phyloP scores from a whole-genome alignment of 2,329 filamentous ascomycete species.

The Exophiala bonariae region DNA sequence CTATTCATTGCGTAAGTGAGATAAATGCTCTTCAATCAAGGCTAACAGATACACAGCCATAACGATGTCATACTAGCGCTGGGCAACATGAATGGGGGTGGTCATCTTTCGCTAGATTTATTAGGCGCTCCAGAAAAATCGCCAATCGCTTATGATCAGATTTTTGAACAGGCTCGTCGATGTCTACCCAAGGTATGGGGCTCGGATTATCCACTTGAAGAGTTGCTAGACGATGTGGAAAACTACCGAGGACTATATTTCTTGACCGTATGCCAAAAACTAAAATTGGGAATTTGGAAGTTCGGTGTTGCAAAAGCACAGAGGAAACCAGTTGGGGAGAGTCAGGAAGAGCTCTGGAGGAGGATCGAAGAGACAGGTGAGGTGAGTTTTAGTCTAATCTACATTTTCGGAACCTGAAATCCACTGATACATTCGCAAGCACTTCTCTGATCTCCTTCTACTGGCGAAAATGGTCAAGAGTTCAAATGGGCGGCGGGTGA shows the following conservation, averaged over 20 bases:
- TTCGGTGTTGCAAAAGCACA: not conserved
- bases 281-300: slow-evolving; percentile 11
- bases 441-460: slow-evolving; percentile 6
- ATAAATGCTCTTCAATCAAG: not conserved
- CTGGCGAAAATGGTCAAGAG: slow-evolving; percentile 1
- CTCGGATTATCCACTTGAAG: slow-evolving; percentile 5
- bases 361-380: slow-evolving; percentile 5
- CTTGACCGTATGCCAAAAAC: slow-evolving; percentile 4
- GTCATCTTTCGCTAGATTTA: slow-evolving; percentile 4
- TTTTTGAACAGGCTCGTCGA: slow-evolving; percentile 10
- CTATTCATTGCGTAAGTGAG: slow-evolving; percentile 12
- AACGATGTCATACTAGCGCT: slow-evolving; percentile 7
- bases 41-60: not conserved
- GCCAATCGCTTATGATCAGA: slow-evolving; percentile 5
- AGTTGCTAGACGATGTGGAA: slow-evolving; percentile 13
- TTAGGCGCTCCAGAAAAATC: slow-evolving; percentile 3
- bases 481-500: slow-evolving; percentile 8
- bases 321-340: not conserved
- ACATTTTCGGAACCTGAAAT: too few relatives aligned
- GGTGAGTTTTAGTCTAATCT: slow-evolving; percentile 2
- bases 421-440: not conserved
- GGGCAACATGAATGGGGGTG: slow-evolving; percentile 3
- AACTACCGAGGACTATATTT: slow-evolving; percentile 13
- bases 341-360: slow-evolving; percentile 1
- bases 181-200: slow-evolving; percentile 13